These are phyloP conservation scores for Lachnellula subtilissima DNA, from an alignment of 2,329 filamentous ascomycete genomes.

Conservation along the genomic window DNA sequence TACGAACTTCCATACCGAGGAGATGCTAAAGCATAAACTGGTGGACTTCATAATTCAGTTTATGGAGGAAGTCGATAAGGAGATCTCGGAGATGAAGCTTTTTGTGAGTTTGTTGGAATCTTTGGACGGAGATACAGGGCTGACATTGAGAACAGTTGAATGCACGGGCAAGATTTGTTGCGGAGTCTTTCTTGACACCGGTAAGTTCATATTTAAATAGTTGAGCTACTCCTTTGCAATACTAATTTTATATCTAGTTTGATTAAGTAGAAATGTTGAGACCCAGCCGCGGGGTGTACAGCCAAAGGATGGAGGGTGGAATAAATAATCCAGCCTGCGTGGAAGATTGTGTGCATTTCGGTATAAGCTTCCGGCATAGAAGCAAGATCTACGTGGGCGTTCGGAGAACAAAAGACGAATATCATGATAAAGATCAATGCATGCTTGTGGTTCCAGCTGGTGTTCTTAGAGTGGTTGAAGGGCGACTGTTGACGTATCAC, in stretches of 20 bases:
- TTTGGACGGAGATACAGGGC: not conserved
- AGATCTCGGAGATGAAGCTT: slow-evolving; percentile 99
- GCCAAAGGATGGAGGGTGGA: too few relatives aligned
- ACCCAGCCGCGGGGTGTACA: not conserved
- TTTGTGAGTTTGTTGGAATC: slow-evolving; percentile 64
- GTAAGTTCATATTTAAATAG: slow-evolving; percentile 42
- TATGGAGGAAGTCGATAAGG: slow-evolving; percentile 99
- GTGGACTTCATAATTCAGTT: slow-evolving; percentile 99
- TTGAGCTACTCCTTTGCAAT: not conserved
- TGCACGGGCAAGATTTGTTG: slow-evolving; percentile 92
- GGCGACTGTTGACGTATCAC: not conserved
- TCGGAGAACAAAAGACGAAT: slow-evolving; percentile 2
- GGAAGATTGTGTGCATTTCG: not conserved
- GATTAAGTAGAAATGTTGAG: slow-evolving; percentile 17
- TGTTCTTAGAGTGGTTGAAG: not conserved
- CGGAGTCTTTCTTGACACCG: slow-evolving; percentile 95
- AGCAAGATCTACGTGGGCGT: not conserved
- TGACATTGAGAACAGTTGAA: slow-evolving; percentile 65
- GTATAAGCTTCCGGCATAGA: not conserved
- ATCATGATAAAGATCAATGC: not conserved
- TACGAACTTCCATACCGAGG: slow-evolving; percentile 97
- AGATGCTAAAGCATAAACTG: slow-evolving; percentile 98
- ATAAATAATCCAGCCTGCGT: not conserved
- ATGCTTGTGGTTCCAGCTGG: too few relatives aligned
- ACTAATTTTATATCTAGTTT: slow-evolving; percentile 16